These are phyloP conservation scores for Thuidium tamariscinum DNA, from an alignment of 225 moss, liverwort and hornwort genomes.

Conservation along the genomic window DNA sequence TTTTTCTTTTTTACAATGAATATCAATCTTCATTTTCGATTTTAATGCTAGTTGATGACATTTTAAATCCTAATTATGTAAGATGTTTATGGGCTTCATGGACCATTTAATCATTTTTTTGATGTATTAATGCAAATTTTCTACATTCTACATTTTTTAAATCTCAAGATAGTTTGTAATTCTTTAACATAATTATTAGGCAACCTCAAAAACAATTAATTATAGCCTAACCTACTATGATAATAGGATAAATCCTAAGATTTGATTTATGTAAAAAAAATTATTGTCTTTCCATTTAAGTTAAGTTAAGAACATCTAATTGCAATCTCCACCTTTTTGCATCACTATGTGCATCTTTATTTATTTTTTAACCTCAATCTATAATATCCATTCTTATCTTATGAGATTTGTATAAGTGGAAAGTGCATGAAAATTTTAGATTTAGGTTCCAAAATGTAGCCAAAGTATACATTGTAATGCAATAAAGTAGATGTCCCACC, in stretches of 20 bases:
- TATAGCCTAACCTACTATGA: not conserved
- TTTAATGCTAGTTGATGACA: not conserved
- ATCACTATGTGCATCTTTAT: fast-evolving
- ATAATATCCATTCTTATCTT: not conserved
- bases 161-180: no score
- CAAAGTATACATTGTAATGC: not conserved
- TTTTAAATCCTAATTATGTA: not conserved
- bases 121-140: no score
- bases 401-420: not conserved
- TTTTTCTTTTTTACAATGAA: not conserved
- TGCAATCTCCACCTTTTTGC: not conserved
- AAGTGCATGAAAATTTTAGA: not conserved
- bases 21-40: not conserved
- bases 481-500: not conserved
- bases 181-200: not conserved
- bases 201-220: not conserved
- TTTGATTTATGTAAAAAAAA: not conserved
- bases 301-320: not conserved
- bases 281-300: not conserved
- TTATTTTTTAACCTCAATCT: not conserved
- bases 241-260: fast-evolving
- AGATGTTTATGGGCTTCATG: not conserved
- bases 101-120: not conserved
- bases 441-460: not conserved
- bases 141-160: no score